phyloP scores from a whole-genome alignment of 2,329 filamentous ascomycete genomes.

The Xylariaceae sp. region DNA sequence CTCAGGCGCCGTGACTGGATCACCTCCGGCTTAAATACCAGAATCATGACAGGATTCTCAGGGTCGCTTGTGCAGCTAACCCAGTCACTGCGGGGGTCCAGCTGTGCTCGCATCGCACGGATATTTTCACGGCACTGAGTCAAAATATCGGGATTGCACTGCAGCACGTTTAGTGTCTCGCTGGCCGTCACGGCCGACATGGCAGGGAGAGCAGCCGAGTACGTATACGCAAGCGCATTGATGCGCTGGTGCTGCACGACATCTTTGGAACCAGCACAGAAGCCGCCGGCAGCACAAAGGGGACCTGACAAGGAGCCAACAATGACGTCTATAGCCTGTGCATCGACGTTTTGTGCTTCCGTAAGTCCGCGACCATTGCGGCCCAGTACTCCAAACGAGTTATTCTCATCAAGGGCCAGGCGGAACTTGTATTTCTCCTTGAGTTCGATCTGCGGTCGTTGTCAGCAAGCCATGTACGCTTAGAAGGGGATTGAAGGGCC shows the following conservation, averaged over 20 bases:
- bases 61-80: slow-evolving; percentile 78
- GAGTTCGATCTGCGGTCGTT: slow-evolving; percentile 71
- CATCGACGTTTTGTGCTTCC: slow-evolving; percentile 95
- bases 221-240: slow-evolving; percentile 90
- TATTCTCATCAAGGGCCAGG: slow-evolving; percentile 95
- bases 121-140: slow-evolving; percentile 83
- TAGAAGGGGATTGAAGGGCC: slow-evolving; percentile 39
- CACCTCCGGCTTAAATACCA: slow-evolving; percentile 84
- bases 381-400: slow-evolving; percentile 94
- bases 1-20: slow-evolving; percentile 72
- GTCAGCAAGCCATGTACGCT: slow-evolving; percentile 11
- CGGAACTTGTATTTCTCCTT: slow-evolving; percentile 98
- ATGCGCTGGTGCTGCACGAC: slow-evolving; percentile 97
- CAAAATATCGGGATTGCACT: slow-evolving; percentile 84
- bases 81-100: slow-evolving; percentile 95
- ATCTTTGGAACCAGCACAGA: slow-evolving; percentile 89
- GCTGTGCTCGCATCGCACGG: slow-evolving; percentile 80
- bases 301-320: slow-evolving; percentile 90
- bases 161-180: slow-evolving; percentile 84
- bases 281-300: slow-evolving; percentile 90
- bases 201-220: slow-evolving; percentile 91
- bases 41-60: slow-evolving; percentile 87
- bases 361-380: slow-evolving; percentile 90
- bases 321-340: slow-evolving; percentile 94
- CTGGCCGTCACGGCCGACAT: slow-evolving; percentile 95